Conservation (phyloP, 2,329 filamentous ascomycete genomes). For the Exophiala lecanii-corni region DNA sequence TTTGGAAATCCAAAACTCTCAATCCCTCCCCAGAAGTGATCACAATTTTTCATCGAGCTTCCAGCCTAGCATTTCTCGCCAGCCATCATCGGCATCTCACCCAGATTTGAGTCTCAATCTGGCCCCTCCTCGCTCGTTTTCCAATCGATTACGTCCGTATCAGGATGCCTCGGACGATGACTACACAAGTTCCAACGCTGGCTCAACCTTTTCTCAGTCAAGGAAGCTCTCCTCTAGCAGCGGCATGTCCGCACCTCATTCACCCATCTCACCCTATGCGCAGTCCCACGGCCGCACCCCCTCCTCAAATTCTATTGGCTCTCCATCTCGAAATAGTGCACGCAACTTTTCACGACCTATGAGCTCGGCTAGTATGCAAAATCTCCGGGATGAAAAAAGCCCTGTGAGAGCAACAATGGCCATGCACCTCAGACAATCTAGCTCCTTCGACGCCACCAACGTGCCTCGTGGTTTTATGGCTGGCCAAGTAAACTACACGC, state of each 20-base stretch:
- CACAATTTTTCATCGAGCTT: conserved; percentile 2
- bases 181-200: conserved; percentile 53
- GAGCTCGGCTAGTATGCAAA: conserved; percentile 55
- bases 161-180: conserved; percentile 69
- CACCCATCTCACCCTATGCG: conserved; percentile 60
- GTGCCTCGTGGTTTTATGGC: conserved; percentile 20
- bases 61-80: conserved; percentile 5
- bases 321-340: conserved; percentile 38
- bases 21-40: background rate
- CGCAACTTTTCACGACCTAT: conserved; percentile 88
- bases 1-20: conserved; percentile 1
- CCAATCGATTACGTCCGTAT: conserved; percentile 37
- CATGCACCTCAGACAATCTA: conserved; percentile 14
- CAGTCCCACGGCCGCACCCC: conserved; percentile 69
- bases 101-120: conserved; percentile 14
- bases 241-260: conserved; percentile 55
- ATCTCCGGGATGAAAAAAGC: conserved; percentile 21
- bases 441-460: conserved; percentile 25
- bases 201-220: conserved; percentile 61
- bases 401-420: conserved; percentile 13
- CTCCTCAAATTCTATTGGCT: conserved; percentile 78
- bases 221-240: conserved; percentile 75
- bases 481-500: conserved; percentile 65
- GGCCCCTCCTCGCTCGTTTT: conserved; percentile 18
- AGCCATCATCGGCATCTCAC: conserved; percentile 18